phyloP scores from a whole-genome alignment of 148 eudicot genomes.

The Rhododendron mucronatum region DNA sequence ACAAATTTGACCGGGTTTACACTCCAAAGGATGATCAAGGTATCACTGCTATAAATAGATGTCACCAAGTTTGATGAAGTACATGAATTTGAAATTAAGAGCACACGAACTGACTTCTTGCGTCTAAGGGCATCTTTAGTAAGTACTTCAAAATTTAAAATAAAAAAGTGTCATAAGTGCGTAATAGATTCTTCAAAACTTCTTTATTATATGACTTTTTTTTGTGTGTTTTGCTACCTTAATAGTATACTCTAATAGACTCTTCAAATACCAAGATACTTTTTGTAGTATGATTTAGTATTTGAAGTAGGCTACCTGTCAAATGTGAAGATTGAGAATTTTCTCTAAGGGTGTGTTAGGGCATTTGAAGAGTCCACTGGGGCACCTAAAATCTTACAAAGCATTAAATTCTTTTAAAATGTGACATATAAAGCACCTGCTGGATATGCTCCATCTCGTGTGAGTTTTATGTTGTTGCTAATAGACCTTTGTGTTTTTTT shows the following conservation, averaged over 20 bases:
- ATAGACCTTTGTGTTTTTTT: neutral
- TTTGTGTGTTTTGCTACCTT: neutral
- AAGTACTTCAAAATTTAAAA: neutral
- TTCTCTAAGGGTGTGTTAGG: neutral
- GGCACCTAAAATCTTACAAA: neutral
- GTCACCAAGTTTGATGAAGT: neutral
- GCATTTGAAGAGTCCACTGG: neutral
- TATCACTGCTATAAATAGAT: constrained; percentile 14
- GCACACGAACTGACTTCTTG: neutral
- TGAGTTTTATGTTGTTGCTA: neutral
- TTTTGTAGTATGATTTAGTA: neutral
- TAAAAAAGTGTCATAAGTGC: neutral
- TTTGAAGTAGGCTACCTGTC: neutral
- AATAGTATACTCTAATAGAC: neutral
- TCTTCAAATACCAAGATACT: neutral
- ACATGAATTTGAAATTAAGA: neutral
- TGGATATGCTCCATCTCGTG: neutral
- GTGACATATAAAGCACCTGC: neutral
- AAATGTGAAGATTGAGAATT: neutral
- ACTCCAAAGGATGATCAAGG: constrained; percentile 86
- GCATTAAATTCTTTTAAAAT: neutral
- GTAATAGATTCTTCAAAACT: neutral
- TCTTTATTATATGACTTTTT: neutral
- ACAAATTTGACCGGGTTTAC: constrained; percentile 82
- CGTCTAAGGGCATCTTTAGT: neutral